phyloP scores from a whole-genome alignment of 1,284 basidiomycete species.

The Tremellales sp. region DNA sequence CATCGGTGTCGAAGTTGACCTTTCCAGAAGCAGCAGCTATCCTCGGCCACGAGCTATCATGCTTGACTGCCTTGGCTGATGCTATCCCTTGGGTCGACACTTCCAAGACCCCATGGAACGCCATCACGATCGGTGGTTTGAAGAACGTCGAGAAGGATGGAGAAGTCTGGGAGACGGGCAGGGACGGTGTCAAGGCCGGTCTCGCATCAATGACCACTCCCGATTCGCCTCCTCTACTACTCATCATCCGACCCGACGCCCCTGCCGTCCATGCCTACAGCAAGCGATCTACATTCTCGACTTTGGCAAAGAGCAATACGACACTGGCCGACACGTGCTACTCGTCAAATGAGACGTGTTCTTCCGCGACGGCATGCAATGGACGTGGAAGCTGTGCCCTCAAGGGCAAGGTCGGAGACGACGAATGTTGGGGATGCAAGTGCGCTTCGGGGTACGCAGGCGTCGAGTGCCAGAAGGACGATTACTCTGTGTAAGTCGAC shows the following conservation, averaged over 20 bases:
- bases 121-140: constrained; percentile 40
- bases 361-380: constrained; percentile 28
- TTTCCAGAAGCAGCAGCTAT: constrained; percentile 33
- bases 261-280: neutral
- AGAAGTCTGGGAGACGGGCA: constrained; percentile 38
- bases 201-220: constrained; percentile 43
- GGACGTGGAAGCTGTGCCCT: constrained; percentile 33
- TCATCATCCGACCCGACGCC: constrained; percentile 30
- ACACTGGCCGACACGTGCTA: constrained; percentile 27
- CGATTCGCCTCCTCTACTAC: constrained; percentile 38
- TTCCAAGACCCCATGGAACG: constrained; percentile 34
- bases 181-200: constrained; percentile 37
- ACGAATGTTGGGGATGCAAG: constrained; percentile 42
- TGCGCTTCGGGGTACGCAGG: constrained; percentile 33
- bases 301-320: constrained; percentile 4
- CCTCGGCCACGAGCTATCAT: constrained; percentile 41
- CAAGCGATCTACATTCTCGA: constrained; percentile 5
- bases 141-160: constrained; percentile 21
- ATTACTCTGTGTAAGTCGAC: constrained; percentile 39
- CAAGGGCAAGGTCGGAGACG: constrained; percentile 17
- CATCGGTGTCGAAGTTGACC: neutral
- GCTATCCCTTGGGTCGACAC: constrained; percentile 33
- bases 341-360: constrained; percentile 33
- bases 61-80: constrained; percentile 40
- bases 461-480: constrained; percentile 39